Percentiles rank a stretch among this genome's conserved stretches.
Evolutionary conservation across 257 asterid genomes (phyloP).

Genomic region (Salvia splendens): DNA sequence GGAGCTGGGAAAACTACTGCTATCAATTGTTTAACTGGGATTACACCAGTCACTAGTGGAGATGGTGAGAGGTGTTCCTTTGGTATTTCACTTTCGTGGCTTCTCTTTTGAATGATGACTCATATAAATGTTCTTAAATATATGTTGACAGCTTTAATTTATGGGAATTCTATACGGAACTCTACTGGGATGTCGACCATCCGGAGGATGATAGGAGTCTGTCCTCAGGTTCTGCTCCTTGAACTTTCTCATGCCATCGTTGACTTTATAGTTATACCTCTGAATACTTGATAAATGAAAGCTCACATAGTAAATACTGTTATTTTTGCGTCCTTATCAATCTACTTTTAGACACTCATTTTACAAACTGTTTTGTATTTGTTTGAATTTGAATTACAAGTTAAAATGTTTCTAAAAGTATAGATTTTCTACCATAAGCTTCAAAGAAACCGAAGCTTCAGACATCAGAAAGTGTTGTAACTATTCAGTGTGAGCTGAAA

Average conservation of each 20-base stretch:
- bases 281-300: constrained; percentile 7
- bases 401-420: constrained; percentile 3
- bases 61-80: constrained; percentile 66
- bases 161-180: constrained; percentile 81
- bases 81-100: not conserved
- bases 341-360: constrained; percentile 2
- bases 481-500: constrained; percentile 13
- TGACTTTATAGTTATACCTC: constrained; percentile 8
- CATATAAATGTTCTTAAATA: constrained; percentile 19
- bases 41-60: constrained; percentile 85
- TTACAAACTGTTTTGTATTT: constrained; percentile 1
- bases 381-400: constrained; percentile 1
- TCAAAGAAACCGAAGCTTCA: constrained; percentile 5
- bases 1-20: constrained; percentile 98
- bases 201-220: constrained; percentile 88
- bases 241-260: constrained; percentile 24
- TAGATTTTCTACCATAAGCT: not conserved
- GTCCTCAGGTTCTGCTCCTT: constrained; percentile 73
- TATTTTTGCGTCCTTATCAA: constrained; percentile 11
- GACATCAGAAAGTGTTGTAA: constrained; percentile 5
- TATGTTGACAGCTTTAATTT: constrained; percentile 67
- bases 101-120: constrained; percentile 19
- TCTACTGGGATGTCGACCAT: constrained; percentile 80
- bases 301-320: constrained; percentile 1
- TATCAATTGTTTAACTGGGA: constrained; percentile 90